Evolutionary conservation across 768 basidiomycete species (phyloP), one percentile per base, ranked within the genome.

Genomic region (Sarcodon sp.): DNA sequence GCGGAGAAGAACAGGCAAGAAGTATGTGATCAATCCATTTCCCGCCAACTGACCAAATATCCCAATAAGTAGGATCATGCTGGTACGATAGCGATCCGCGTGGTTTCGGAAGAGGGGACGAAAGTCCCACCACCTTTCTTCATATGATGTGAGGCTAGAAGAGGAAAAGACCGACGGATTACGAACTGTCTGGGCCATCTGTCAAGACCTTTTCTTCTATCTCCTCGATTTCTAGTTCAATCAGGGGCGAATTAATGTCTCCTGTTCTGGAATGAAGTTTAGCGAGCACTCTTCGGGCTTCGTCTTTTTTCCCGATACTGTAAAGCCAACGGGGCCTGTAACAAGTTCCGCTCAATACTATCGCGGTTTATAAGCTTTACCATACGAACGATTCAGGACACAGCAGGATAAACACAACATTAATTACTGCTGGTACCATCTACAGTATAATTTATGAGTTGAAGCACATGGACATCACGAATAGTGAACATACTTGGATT

Each of bases 121-220:
- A 63, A 74, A 77, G 56, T 77, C 75, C 75, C 75, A 79, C 67
- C 69, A 77, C 33, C 59, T 58, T 51, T 72, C 71, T 70, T 47
- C 3, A 35, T 9, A 12, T 5, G 33, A 21, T 31, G 18, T 33
- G 21, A 27, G 21, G 21, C 21, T 27, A 4, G 21, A 27, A 27
- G 21, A 27, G 21, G 21, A 4, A 27, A 27, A 27, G 21, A 27
- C 21, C 2, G 21, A 27, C 21, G 21, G 21, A 27, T 27, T 27
- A 27, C 21, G 21, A 27, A 27, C 21, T 27, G 21, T 27, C 21
- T 27, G 21, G 21, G 21, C 21, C 21, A 27, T 27, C 21, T 27
- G 21, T 27, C 21, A 27, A 27, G 21, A 27, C 21, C 21, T 27
- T 27, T 27, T 27, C 21, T 4, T 27, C 21, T 27, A 27, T 27